Evolutionary conservation across 345 rosid species (phyloP), one percentile per base, ranked within the genome.

Genomic region (Salix viminalis): DNA sequence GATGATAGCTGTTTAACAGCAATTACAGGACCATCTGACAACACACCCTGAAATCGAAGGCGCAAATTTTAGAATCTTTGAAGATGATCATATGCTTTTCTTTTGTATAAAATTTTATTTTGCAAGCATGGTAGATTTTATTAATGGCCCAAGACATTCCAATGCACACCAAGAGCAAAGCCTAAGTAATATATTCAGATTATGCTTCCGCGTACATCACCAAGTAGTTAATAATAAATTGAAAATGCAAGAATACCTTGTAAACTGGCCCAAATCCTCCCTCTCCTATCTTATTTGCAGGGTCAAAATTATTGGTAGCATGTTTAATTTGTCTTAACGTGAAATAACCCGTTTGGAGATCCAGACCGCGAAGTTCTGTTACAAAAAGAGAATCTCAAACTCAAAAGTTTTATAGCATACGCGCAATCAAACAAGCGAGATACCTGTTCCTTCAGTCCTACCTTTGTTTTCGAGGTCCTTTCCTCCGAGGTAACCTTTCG

Each of bases 181-280:
- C 42, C 42, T 39, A 1, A 39, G 42, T 39, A 4, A 34, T 34
- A 34, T 34, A 34, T 6, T 34, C 36, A 4, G 36, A 34, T 34
- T 34, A 34, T 34, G 36, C 4, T 0, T 34, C 37, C 6, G 37
- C 37, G 37, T 34, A 10, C 41, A 7, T 37, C 41, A 37, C 42
- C 42, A 2, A 11, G 64, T 41, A 69, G 4, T n/a, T 41, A 3
- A 70, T 7, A 24, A 30, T 64, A 18, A 16, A 68, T 8, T 12
- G 18, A 7, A 64, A 19, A 30, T 64, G n/a, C n/a, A 69, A 71
- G 21, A n/a, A 73, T 83, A 94, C 97, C 96, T 90, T 92, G 87
- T 85, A 92, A 60, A 94, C 98, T 21, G 97, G 91, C 37, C 98
- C 94, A 74, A 94, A 94, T 42, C 94, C 98, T 85, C 98, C 97